Base-by-base conservation (phyloP, 805 yeast genomes). In the Sugiyamaella americana region DNA sequence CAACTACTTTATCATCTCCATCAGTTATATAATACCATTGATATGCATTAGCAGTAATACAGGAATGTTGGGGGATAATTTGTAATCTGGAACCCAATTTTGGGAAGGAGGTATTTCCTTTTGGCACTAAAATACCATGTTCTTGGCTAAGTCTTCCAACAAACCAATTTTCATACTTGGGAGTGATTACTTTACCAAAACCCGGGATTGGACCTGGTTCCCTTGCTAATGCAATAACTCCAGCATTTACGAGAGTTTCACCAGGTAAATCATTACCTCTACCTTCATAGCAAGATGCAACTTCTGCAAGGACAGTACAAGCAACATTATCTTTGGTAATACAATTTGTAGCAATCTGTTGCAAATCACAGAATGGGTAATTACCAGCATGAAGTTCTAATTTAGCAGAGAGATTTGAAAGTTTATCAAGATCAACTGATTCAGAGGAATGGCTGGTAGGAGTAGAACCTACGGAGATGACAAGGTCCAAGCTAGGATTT, bases 311-410 rank as follows among this genome's bases (percentile, higher is more conserved):
- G 2, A 82, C 80, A 20, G 62, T 63, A 20, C 76, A 66, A 0
- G 87, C 73, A 34, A 82, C 70, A 37, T 72, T 66, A 1, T 66
- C 63, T 17, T 60, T 57, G 1, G 64, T 56, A 11, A 82, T 70
- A 52, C 83, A 76, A 0, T 77, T 77, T 0, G 93, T 85, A 10
- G 85, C 74, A n/a, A 79, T 71, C 60, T 85, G 93, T 59, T 85
- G 94, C 45, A 83, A 64, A 59, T 85, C 94, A 57, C 84, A 78
- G 58, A 80, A 74, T 2, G 82, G 74, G 58, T 81, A 84, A 59
- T 84, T 84, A 10, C 94, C 94, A n/a, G 91, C 89, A 60, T 84
- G 94, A 16, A 84, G 59, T 58, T 84, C 93, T 35, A 84, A 63
- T 1, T 59, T 57, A 3, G 80, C 59, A 13, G 43, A 37, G 32